Evolutionary conservation across 345 rosid species (phyloP).

Genomic region (Hypericum androsaemum): DNA sequence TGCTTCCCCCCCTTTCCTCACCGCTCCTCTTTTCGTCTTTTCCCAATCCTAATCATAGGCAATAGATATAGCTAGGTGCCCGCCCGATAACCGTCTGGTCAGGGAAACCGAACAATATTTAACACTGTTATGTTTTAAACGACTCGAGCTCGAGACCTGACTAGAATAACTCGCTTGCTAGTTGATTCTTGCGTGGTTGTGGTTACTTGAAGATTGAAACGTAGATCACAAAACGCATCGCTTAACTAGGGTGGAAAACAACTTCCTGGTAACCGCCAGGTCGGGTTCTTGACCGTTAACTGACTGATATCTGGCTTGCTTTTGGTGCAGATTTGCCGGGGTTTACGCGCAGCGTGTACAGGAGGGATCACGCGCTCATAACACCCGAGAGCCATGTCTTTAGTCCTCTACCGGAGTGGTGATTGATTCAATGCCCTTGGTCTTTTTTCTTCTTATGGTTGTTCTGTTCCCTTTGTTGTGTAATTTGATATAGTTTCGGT

Average conservation of each 20-base stretch:
- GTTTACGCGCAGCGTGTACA: conserved; percentile 77
- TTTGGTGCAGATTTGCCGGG: conserved; percentile 74
- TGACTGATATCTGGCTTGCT: conserved; percentile 8
- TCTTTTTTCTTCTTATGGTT: conserved; percentile 10
- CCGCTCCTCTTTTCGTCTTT: background rate
- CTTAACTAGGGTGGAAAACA: too few relatives aligned
- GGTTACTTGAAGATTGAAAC: too few relatives aligned
- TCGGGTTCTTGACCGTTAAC: background rate
- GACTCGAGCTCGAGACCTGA: too few relatives aligned
- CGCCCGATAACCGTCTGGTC: too few relatives aligned
- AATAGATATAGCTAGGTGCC: too few relatives aligned
- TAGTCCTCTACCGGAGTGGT: conserved; percentile 87
- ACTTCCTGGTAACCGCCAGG: background rate
- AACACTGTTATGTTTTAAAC: too few relatives aligned
- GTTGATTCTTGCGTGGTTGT: too few relatives aligned
- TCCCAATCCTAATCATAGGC: too few relatives aligned
- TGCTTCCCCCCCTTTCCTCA: conserved; percentile 4
- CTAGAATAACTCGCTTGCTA: too few relatives aligned
- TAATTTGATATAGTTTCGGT: background rate
- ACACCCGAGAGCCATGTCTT: conserved; percentile 92
- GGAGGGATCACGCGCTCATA: conserved; percentile 67
- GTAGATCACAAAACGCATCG: too few relatives aligned
- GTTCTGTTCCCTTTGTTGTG: too few relatives aligned
- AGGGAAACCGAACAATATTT: too few relatives aligned
- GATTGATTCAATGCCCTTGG: conserved; percentile 12